Conservation (phyloP, 176 grass and related monocot genomes). For the Miscanthus lutarioriparius region DNA sequence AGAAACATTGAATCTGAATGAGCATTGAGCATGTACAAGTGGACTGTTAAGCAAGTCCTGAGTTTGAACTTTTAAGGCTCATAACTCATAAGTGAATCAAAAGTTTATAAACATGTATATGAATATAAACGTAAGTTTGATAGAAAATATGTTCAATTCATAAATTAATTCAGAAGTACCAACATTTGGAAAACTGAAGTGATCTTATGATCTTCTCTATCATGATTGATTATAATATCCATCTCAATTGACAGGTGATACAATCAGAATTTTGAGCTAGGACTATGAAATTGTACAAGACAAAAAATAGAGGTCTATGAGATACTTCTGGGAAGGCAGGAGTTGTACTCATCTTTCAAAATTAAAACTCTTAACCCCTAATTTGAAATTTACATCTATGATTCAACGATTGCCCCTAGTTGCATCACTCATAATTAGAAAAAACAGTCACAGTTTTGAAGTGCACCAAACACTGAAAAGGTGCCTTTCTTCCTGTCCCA, state of each 20-base stretch:
- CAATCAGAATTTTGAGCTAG: not conserved
- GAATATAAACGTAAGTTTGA: not conserved
- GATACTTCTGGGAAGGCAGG: not conserved
- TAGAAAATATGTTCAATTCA: not conserved
- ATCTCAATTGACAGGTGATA: not conserved
- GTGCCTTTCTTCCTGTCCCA: not conserved
- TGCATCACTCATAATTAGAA: not conserved
- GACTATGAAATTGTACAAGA: not conserved
- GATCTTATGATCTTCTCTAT: not conserved
- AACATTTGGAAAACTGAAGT: not conserved
- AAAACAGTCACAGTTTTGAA: not conserved
- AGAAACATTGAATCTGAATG: not conserved
- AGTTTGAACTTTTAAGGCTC: conserved; percentile 24
- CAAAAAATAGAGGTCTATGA: not conserved
- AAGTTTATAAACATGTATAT: not conserved
- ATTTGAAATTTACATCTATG: not conserved
- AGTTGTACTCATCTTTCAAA: not conserved
- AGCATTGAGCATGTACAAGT: conserved; percentile 13
- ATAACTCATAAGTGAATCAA: conserved; percentile 1
- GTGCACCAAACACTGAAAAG: not conserved
- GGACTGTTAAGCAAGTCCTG: not conserved
- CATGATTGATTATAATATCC: conserved; percentile 5
- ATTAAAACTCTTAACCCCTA: not conserved
- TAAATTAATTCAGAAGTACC: not conserved
- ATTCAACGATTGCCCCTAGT: not conserved